Evolutionary conservation across 1,284 basidiomycete genomes (phyloP).

Genomic region (Heterobasidion annosum): DNA sequence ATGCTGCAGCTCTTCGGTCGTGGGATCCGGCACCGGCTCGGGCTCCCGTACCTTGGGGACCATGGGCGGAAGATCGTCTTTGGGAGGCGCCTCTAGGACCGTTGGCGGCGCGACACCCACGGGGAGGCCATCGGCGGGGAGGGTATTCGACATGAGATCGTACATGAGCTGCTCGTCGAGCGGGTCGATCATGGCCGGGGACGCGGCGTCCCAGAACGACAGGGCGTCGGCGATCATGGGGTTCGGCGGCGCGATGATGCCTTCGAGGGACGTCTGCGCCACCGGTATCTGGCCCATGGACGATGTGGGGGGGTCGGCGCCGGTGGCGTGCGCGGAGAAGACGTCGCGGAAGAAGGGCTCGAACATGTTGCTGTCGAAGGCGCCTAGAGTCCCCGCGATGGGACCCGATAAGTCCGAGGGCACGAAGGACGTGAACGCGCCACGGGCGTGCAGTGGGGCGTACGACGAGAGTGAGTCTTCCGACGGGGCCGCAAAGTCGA

Average conservation of each 20-base stretch:
- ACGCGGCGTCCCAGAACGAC: neutral
- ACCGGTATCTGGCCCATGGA: neutral
- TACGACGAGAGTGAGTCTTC: constrained; percentile 8
- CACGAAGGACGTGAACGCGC: constrained; percentile 8
- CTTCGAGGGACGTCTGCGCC: neutral
- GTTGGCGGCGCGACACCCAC: neutral
- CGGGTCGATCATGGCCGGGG: neutral
- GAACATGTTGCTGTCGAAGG: constrained; percentile 11
- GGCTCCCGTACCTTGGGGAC: neutral
- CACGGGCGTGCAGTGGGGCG: constrained; percentile 1
- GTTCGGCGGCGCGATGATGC: neutral
- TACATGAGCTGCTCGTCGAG: constrained; percentile 8
- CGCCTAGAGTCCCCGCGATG: neutral
- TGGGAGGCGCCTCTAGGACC: neutral
- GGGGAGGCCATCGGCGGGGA: neutral
- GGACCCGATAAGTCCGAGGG: constrained; percentile 8
- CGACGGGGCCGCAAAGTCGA: constrained; percentile 6
- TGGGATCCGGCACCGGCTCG: constrained; percentile 6
- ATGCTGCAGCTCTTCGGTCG: constrained; percentile 11
- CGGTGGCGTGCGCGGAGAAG: constrained; percentile 1
- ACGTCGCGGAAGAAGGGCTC: constrained; percentile 13
- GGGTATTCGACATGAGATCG: constrained; percentile 7
- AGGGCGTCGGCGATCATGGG: neutral
- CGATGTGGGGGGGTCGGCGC: neutral
- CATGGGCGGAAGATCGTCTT: neutral